phyloP scores from a whole-genome alignment of 768 basidiomycete genomes.

The Hemileccinum rubropunctum region DNA sequence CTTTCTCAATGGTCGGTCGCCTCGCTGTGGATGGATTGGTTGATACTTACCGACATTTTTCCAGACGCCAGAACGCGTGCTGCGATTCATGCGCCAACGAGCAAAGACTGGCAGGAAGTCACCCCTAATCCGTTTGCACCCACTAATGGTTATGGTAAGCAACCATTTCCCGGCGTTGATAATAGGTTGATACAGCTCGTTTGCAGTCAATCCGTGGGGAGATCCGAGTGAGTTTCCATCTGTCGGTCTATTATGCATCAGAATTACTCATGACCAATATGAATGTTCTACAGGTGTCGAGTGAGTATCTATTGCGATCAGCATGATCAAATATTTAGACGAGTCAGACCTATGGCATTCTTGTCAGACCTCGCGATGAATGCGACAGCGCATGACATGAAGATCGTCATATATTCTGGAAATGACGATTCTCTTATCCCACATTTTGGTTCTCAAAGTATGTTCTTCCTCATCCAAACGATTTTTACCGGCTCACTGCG shows the following conservation, averaged over 20 bases:
- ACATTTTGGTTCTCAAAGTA: slow-evolving; percentile 62
- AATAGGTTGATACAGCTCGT: not conserved
- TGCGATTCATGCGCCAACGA: slow-evolving; percentile 68
- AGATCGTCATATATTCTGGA: slow-evolving; percentile 58
- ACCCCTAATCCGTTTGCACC: slow-evolving; percentile 26
- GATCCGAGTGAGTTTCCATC: slow-evolving; percentile 32
- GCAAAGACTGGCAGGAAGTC: slow-evolving; percentile 43
- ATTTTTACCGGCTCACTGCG: slow-evolving; percentile 3
- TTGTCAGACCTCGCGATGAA: slow-evolving; percentile 65
- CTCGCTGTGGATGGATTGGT: slow-evolving; percentile 51
- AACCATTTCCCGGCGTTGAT: not conserved
- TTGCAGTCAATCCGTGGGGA: slow-evolving; percentile 6
- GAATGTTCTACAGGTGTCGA: slow-evolving; percentile 30
- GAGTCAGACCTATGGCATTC: slow-evolving; percentile 56
- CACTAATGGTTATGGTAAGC: slow-evolving; percentile 7
- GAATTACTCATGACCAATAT: not conserved
- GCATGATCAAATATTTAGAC: not conserved
- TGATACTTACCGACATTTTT: slow-evolving; percentile 30
- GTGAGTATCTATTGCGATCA: slow-evolving; percentile 21
- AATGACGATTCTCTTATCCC: slow-evolving; percentile 66
- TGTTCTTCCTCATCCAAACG: slow-evolving; percentile 5
- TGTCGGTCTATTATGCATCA: not conserved
- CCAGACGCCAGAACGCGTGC: slow-evolving; percentile 49
- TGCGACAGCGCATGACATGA: slow-evolving; percentile 44
- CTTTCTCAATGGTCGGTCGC: slow-evolving; percentile 51